Evolutionary conservation across 2,329 filamentous ascomycete genomes (phyloP).

Genomic region (Penicillium thymicola): DNA sequence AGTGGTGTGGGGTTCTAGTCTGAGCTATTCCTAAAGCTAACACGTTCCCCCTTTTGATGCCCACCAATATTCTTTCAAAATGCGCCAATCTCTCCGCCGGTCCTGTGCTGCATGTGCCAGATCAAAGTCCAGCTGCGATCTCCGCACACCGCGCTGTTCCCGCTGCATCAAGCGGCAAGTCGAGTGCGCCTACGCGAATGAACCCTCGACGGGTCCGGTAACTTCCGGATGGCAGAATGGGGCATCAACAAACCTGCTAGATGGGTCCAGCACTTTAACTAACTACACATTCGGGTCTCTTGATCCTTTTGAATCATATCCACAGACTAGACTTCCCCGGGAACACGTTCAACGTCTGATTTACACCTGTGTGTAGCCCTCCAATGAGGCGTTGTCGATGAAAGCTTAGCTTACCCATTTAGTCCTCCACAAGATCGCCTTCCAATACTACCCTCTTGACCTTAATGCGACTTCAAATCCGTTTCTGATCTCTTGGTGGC

Average conservation of each 20-base stretch:
- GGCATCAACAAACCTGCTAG: constrained; percentile 3
- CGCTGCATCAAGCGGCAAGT: constrained; percentile 52
- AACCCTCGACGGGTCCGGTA: constrained; percentile 43
- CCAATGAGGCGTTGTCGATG: not conserved
- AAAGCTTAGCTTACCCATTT: constrained; percentile 15
- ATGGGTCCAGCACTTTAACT: constrained; percentile 15
- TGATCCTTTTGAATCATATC: constrained; percentile 59
- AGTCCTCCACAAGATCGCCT: constrained; percentile 58
- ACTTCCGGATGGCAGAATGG: constrained; percentile 8
- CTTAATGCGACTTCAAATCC: constrained; percentile 53
- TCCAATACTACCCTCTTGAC: constrained; percentile 60
- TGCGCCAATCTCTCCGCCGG: constrained; percentile 56
- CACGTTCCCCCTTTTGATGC: not conserved
- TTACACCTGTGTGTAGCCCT: constrained; percentile 48
- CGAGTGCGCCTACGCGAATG: constrained; percentile 54
- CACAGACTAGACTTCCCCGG: constrained; percentile 51
- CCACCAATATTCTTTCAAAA: constrained; percentile 26
- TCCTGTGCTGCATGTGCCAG: constrained; percentile 57
- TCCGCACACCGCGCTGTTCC: constrained; percentile 54
- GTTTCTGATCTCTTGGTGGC: constrained; percentile 60
- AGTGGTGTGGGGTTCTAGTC: not conserved
- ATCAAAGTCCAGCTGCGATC: constrained; percentile 56
- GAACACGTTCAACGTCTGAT: constrained; percentile 55
- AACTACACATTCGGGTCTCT: constrained; percentile 38
- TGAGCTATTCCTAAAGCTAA: not conserved